A percentile compares a stretch with the other conserved stretches of the same genome.
Evolutionary conservation across 495 filamentous ascomycete genomes (phyloP).

Genomic region (Aspergillus leporis): DNA sequence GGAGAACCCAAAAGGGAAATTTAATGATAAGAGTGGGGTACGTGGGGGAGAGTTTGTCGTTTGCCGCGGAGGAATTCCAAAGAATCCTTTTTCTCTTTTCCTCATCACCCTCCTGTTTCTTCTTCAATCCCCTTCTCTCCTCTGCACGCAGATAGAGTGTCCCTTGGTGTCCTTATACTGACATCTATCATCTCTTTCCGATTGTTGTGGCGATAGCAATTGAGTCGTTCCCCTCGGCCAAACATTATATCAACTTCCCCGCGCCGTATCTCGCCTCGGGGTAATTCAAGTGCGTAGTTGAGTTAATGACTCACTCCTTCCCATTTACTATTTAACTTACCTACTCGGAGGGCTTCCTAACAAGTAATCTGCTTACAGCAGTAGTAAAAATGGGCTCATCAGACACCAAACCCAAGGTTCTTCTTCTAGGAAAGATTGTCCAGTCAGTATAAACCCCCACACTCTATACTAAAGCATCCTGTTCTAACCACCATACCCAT

Average conservation of each 20-base stretch:
- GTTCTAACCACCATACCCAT: constrained; percentile 5
- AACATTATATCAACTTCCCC: constrained; percentile 8
- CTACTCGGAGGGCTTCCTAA: not conserved
- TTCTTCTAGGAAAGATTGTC: constrained; percentile 56
- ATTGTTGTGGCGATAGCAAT: not conserved
- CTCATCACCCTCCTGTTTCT: not conserved
- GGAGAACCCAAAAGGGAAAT: not conserved
- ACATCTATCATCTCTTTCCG: not conserved
- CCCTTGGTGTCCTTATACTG: not conserved
- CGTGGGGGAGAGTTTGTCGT: not conserved
- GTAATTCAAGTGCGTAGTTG: constrained; percentile 4
- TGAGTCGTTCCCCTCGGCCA: not conserved
- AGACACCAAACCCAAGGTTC: constrained; percentile 48
- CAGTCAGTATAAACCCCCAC: constrained; percentile 42
- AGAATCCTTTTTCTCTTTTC: not conserved
- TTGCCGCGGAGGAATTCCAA: not conserved
- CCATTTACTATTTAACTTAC: not conserved
- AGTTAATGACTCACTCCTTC: not conserved
- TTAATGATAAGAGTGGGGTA: constrained; percentile 4
- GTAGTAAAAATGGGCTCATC: constrained; percentile 20
- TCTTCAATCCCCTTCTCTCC: not conserved
- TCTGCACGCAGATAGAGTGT: not conserved
- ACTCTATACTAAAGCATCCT: not conserved
- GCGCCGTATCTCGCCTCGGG: constrained; percentile 7
- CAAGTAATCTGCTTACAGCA: not conserved